Evolutionary conservation across 1,139 yeast genomes (phyloP).

Genomic region (Magnusiomyces fungicola): DNA sequence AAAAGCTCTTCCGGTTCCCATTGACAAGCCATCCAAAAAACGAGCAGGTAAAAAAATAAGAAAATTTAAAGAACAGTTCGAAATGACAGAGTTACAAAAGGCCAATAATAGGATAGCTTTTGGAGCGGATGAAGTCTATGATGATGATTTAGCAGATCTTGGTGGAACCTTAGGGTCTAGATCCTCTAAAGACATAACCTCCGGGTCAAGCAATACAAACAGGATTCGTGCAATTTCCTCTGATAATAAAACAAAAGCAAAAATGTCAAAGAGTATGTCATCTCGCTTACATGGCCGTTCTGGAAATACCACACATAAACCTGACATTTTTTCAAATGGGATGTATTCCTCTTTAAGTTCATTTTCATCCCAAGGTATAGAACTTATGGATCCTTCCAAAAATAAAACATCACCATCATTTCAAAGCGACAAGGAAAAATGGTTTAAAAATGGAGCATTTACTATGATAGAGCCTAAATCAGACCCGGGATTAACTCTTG

Average conservation of each 20-base stretch:
- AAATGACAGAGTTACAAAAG: conserved; percentile 70
- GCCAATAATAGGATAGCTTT: conserved; percentile 82
- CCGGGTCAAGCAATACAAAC: conserved; percentile 15
- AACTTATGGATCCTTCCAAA: conserved; percentile 26
- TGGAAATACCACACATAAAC: neutral
- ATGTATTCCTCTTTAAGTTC: conserved; percentile 27
- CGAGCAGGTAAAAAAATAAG: conserved; percentile 82
- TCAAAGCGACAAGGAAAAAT: conserved; percentile 21
- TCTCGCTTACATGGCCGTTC: conserved; percentile 21
- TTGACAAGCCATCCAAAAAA: conserved; percentile 68
- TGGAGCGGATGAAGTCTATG: conserved; percentile 54
- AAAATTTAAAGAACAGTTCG: conserved; percentile 72
- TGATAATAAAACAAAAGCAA: conserved; percentile 30
- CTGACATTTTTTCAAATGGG: conserved; percentile 20
- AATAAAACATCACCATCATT: conserved; percentile 7
- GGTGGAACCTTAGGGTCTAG: conserved; percentile 34
- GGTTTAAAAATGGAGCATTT: conserved; percentile 30
- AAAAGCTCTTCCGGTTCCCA: conserved; percentile 80
- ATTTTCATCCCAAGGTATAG: conserved; percentile 30
- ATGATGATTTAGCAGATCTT: conserved; percentile 71
- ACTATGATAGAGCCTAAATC: conserved; percentile 22
- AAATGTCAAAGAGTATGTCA: conserved; percentile 31
- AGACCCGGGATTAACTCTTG: too few species aligned
- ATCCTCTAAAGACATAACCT: conserved; percentile 21
- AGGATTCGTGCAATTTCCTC: conserved; percentile 33